These are phyloP conservation scores for Cladosporium sp. DNA, from an alignment of 2,329 filamentous ascomycete genomes.

Conservation along the genomic window DNA sequence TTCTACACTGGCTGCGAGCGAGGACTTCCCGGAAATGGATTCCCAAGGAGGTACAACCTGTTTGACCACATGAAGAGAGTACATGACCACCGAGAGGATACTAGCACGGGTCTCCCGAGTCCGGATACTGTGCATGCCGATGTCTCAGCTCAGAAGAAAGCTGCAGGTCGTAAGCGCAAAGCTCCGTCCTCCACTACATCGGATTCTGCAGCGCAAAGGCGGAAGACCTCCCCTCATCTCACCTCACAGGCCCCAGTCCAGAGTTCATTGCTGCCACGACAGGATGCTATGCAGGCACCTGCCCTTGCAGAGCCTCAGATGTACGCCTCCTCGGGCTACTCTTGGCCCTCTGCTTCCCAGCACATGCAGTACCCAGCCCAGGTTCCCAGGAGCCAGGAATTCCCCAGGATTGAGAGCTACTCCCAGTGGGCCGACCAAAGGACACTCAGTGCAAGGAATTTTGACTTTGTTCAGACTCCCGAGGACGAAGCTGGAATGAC, in stretches of 20 bases:
- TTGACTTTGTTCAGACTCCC: constrained; percentile 24
- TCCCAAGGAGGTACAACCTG: constrained; percentile 92
- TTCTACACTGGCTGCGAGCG: constrained; percentile 84
- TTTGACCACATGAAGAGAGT: constrained; percentile 97
- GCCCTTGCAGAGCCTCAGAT: background rate
- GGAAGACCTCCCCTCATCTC: constrained; percentile 3
- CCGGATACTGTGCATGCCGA: constrained; percentile 9
- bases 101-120: constrained; percentile 9
- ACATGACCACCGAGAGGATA: constrained; percentile 55
- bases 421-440: constrained; percentile 26
- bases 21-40: constrained; percentile 75
- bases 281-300: background rate
- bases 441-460: constrained; percentile 22
- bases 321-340: background rate
- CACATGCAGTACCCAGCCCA: constrained; percentile 1
- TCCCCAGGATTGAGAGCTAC: constrained; percentile 18
- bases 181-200: constrained; percentile 17
- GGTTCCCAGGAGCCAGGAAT: constrained; percentile 2
- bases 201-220: constrained; percentile 20
- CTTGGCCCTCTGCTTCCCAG: background rate
- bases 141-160: constrained; percentile 17
- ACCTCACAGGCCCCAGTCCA: constrained; percentile 7
- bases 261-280: constrained; percentile 7
- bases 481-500: constrained; percentile 23
- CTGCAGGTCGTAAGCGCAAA: constrained; percentile 27